Conservation (phyloP, 2,329 filamentous ascomycete species). For the Penicillium psychrosexuale region DNA sequence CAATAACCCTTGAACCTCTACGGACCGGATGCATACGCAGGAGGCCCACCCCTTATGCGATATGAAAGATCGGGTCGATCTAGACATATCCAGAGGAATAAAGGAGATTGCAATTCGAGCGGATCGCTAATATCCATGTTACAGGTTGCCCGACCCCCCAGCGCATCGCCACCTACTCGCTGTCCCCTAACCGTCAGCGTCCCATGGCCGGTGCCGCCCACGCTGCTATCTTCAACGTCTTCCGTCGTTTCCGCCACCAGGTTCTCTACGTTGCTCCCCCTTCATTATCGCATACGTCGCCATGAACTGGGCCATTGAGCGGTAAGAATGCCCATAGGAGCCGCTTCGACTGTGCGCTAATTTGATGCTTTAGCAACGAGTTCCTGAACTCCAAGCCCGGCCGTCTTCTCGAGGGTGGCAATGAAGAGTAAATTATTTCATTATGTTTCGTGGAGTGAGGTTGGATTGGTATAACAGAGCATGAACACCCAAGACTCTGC, state of each 20-base stretch:
- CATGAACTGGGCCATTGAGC: constrained; percentile 88
- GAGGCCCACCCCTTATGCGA: not conserved
- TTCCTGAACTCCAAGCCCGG: constrained; percentile 52
- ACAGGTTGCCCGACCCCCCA: constrained; percentile 46
- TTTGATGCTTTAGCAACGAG: constrained; percentile 42
- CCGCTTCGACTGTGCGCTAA: constrained; percentile 6
- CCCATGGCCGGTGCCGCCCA: constrained; percentile 74
- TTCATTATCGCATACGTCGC: constrained; percentile 73
- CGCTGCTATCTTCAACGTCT: constrained; percentile 92
- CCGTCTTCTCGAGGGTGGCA: constrained; percentile 34
- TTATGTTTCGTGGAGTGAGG: constrained; percentile 5
- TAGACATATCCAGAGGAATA: not conserved
- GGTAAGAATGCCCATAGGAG: constrained; percentile 56
- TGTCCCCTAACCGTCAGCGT: constrained; percentile 85
- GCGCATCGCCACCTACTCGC: constrained; percentile 65
- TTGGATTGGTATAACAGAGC: constrained; percentile 17
- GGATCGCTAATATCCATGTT: constrained; percentile 2
- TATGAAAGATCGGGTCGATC: not conserved
- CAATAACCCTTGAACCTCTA: constrained; percentile 13
- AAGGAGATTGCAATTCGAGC: not conserved
- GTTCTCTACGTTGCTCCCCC: constrained; percentile 85
- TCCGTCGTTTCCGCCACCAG: constrained; percentile 80
- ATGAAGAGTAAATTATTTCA: constrained; percentile 30
- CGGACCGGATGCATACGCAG: constrained; percentile 13
- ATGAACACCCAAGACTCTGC: constrained; percentile 13